Base-by-base conservation (phyloP, 768 basidiomycete genomes). In the Leccinum obscurum region DNA sequence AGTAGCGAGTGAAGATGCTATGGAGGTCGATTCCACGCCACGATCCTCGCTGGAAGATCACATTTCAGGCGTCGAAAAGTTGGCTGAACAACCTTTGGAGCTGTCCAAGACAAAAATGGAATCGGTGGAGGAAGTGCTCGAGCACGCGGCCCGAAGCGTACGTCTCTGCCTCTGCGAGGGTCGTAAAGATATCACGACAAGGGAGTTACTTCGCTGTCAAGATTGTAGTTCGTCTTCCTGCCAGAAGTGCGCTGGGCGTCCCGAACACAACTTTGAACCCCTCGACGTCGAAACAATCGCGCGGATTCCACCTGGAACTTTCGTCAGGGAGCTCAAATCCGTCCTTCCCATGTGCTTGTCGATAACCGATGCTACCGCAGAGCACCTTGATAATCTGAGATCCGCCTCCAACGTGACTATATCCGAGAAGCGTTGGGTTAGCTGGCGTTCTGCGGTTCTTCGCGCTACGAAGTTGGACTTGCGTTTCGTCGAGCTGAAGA, bases 121-220 rank as follows among this genome's bases (percentile, higher is more conserved):
- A 20, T 73, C 85, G 1, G 76, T 92, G 60, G 48, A 72, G 9
- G 78, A 83, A 28, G 77, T 96, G 20, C 80, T 96, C 37, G 71
- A 72, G 10, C 77, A 83, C 22, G 94, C 95, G 0, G 73, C 83
- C 58, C 79, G 80, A 61, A 94, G 90, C 63, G 81, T 86, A 15
- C 85, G 95, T 28, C 84, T 94, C 30, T 98, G 95, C 70, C 76
- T 82, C n/a, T 98, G 95, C 69, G 95, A 98, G 75, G 95, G 95
- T 3, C 89, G 92, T 10, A 80, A 85, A 39, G 88, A 84, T 62
- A 86, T 94, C 67, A 89, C 92, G 1, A 81, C 80, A 10, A 80
- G 86, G 35, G 78, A 81, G 35, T 76, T 95, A 41, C 81, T 83
- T 39, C 82, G 81, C 11, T 98, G 95, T 72, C 62, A 69, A 14